Percentiles rank a stretch among this genome's conserved stretches.
These are phyloP conservation scores for Bacidia rubella DNA, from an alignment of 495 filamentous ascomycete genomes.

Conservation along the genomic window DNA sequence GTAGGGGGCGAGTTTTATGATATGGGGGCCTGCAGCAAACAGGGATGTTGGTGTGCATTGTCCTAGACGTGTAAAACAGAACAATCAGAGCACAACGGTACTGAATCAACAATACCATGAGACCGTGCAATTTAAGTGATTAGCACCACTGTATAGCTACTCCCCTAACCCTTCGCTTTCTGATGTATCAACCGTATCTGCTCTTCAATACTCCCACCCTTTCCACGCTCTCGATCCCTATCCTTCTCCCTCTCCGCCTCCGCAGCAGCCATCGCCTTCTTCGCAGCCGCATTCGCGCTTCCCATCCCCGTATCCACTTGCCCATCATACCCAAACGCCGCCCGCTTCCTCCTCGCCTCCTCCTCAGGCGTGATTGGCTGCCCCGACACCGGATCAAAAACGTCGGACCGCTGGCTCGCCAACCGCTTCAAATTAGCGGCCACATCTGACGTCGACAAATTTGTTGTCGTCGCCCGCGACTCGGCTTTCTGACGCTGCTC, in stretches of 20 bases:
- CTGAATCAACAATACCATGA: no score
- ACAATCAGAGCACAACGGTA: no score
- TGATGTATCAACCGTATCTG: conserved; percentile 38
- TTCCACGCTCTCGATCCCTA: conserved; percentile 18
- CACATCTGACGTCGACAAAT: conserved; percentile 73
- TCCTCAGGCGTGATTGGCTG: conserved; percentile 50
- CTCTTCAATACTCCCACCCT: conserved; percentile 24
- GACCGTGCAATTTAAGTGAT: no score
- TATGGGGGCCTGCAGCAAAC: no score
- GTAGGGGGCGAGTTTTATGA: no score
- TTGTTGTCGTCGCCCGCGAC: conserved; percentile 70
- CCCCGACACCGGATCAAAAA: conserved; percentile 71
- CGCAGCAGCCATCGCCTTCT: conserved; percentile 8
- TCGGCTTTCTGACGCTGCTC: conserved; percentile 85
- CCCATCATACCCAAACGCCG: conserved; percentile 49
- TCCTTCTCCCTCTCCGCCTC: conserved; percentile 3
- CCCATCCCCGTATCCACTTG: conserved; percentile 17
- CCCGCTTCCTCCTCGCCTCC: conserved; percentile 59
- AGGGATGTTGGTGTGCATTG: no score
- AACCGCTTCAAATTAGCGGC: conserved; percentile 94
- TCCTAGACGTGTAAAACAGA: no score
- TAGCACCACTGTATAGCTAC: neutral
- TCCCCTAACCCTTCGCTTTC: conserved; percentile 20
- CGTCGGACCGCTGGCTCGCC: conserved; percentile 77
- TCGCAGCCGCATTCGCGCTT: conserved; percentile 10